These are phyloP conservation scores for Fremontodendron californicum DNA, from an alignment of 345 rosid species.

Conservation along the genomic window DNA sequence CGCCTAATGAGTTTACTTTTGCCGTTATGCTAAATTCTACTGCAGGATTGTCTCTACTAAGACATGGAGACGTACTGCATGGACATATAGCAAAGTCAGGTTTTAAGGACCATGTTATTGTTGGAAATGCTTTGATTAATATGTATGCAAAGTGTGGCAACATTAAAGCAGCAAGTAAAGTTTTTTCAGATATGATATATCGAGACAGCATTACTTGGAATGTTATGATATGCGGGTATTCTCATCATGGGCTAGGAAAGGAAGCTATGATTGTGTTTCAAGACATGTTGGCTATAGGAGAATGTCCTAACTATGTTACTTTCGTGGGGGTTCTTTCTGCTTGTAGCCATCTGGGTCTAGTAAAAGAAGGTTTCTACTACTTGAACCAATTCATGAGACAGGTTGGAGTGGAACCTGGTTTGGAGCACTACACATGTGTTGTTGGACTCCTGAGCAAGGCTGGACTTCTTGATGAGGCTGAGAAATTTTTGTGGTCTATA, in stretches of 20 bases:
- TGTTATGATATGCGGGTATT: constrained; percentile 64
- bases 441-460: constrained; percentile 72
- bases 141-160: constrained; percentile 70
- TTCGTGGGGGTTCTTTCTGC: constrained; percentile 75
- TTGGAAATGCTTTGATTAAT: constrained; percentile 62
- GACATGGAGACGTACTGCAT: constrained; percentile 53
- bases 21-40: constrained; percentile 55
- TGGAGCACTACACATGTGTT: constrained; percentile 79
- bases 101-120: constrained; percentile 46
- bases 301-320: constrained; percentile 62
- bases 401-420: constrained; percentile 43
- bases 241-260: constrained; percentile 74
- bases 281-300: constrained; percentile 46
- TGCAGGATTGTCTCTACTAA: constrained; percentile 54
- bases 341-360: constrained; percentile 52
- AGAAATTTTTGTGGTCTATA: constrained; percentile 53
- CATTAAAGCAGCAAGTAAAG: constrained; percentile 49
- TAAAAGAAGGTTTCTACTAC: constrained; percentile 52
- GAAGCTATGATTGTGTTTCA: constrained; percentile 54
- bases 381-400: constrained; percentile 51
- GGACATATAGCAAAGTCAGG: constrained; percentile 48
- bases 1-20: constrained; percentile 73
- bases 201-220: constrained; percentile 63
- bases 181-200: constrained; percentile 36
- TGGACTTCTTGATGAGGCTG: constrained; percentile 55